phyloP scores from a whole-genome alignment of 805 yeast species.

The Schwanniomyces vanrijiae region DNA sequence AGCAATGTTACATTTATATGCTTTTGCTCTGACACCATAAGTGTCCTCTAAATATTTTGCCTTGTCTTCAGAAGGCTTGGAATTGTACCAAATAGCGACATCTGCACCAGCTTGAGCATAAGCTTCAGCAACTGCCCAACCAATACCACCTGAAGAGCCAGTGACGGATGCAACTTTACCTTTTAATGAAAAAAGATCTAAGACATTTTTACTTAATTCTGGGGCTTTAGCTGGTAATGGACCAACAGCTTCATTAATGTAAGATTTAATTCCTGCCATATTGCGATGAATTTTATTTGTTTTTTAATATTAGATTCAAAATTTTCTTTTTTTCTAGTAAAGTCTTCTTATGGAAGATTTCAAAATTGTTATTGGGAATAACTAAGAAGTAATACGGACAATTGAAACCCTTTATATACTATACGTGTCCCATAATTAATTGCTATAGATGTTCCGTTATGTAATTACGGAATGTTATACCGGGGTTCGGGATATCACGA shows the following conservation, averaged over 20 bases:
- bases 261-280: conserved; percentile 11
- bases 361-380: too few species aligned
- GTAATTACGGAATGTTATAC: neutral
- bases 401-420: neutral
- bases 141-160: conserved; percentile 86
- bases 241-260: conserved; percentile 27
- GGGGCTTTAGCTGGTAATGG: conserved; percentile 58
- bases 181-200: conserved; percentile 73
- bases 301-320: too few species aligned
- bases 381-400: neutral
- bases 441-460: neutral
- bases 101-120: conserved; percentile 88
- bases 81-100: conserved; percentile 51
- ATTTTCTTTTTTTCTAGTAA: too few species aligned
- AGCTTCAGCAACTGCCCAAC: conserved; percentile 78
- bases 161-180: conserved; percentile 83
- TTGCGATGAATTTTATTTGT: neutral
- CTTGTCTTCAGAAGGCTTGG: conserved; percentile 57
- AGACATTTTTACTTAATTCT: conserved; percentile 47
- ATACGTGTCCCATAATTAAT: neutral
- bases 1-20: conserved; percentile 62
- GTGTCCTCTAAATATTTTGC: conserved; percentile 55
- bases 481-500: neutral
- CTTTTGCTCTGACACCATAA: conserved; percentile 62
- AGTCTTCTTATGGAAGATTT: too few species aligned